Evolutionary conservation across 805 yeast species (phyloP), one percentile per base, ranked within the genome.

Genomic region (Monosporozyma solicola): DNA sequence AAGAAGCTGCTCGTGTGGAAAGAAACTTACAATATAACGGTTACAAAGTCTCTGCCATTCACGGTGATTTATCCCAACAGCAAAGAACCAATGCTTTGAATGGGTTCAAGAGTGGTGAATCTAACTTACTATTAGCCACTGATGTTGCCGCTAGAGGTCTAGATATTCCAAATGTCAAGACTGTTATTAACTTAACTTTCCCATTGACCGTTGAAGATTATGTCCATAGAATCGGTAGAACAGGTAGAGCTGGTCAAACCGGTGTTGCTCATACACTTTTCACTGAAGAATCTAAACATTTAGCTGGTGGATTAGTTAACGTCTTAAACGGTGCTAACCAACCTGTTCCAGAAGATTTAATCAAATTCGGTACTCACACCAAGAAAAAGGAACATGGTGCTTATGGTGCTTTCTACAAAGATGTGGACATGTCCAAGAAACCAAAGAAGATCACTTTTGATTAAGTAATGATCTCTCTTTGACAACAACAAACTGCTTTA

Each of bases 141-240:
- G 99, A 94, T 73, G 99, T 91, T 54, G 97, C 97, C 51, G 97
- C 97, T 43, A 82, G 98, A 76, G 98, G 98, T 58, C 78, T 94
- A 60, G 99, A 94, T 71, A 94, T 94, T 63, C 99, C 99, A 51
- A 89, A 95, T 61, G 99, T 94, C 56, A 92, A 91, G 71, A 87
- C 89, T 20, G 98, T 92, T 43, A 89, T 92, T 69, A 92, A 92
- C 69, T 77, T 92, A 69, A 91, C 97, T 6, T 92, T 92, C 83
- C 99, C 99, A 48, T 78, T 91, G 62, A 91, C 97, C 0, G 94
- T 88, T 10, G 98, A 92, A 71, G 97, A 92, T 72, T 92, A 92
- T 65, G 97, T 92, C 39, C 98, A 92, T 70, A 82, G 98, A 73
- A 92, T 92, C 61, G 98, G 98, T 57, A 86, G 98, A 77, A 92